These are phyloP conservation scores for Ceratobasidium sp. DNA, from an alignment of 1,284 basidiomycete genomes.

Conservation along the genomic window DNA sequence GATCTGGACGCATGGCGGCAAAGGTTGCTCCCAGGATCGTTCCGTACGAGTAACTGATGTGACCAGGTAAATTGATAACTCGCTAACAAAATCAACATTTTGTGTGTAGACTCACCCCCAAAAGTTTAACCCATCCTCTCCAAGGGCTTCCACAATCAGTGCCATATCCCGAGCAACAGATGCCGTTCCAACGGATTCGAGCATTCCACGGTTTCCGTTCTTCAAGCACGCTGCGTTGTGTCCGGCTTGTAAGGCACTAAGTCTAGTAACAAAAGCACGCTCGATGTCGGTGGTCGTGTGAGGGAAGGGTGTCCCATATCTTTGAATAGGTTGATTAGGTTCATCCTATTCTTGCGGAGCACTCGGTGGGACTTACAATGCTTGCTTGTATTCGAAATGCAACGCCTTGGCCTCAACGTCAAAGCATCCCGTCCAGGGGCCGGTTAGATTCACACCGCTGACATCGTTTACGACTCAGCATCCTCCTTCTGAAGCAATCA, in stretches of 20 bases:
- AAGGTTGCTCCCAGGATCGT: slow-evolving; percentile 49
- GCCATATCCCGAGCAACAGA: slow-evolving; percentile 48
- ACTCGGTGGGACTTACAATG: background rate
- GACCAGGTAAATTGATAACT: background rate
- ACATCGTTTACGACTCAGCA: background rate
- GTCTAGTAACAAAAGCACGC: background rate
- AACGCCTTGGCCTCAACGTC: slow-evolving; percentile 13
- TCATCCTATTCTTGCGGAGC: background rate
- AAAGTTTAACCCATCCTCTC: slow-evolving; percentile 43
- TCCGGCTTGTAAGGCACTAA: slow-evolving; percentile 1
- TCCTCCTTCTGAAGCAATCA: background rate
- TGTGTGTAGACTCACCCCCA: slow-evolving; percentile 2
- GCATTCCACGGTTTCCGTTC: slow-evolving; percentile 44
- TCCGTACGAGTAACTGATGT: slow-evolving; percentile 46
- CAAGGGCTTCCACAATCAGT: slow-evolving; percentile 47
- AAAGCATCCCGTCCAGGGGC: slow-evolving; percentile 32
- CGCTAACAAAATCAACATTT: background rate
- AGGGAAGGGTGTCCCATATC: slow-evolving; percentile 23
- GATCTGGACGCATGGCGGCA: slow-evolving; percentile 22
- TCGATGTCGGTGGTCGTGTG: background rate
- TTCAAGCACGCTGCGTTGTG: slow-evolving; percentile 41
- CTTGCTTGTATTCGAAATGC: background rate
- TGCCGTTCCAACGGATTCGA: slow-evolving; percentile 47
- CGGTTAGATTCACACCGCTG: slow-evolving; percentile 32
- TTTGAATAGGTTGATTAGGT: background rate